A percentile compares a stretch with the other conserved stretches of the same genome.
Conservation (phyloP, 2,329 filamentous ascomycete species). For the Hypomyces perniciosus region DNA sequence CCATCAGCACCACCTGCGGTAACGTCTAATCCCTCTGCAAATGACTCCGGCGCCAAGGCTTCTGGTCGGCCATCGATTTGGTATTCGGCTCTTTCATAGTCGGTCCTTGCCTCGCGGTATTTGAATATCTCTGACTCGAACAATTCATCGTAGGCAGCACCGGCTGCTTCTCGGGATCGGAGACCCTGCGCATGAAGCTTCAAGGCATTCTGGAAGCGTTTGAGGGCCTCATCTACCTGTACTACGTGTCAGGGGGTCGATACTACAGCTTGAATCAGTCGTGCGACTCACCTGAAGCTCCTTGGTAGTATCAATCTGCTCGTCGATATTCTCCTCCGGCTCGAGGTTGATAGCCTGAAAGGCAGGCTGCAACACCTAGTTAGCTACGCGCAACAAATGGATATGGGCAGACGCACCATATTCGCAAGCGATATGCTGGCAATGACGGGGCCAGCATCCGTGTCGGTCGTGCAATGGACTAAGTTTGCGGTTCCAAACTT, state of each 20-base stretch:
- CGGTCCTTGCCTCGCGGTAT: slow-evolving; percentile 79
- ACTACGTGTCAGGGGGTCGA: not conserved
- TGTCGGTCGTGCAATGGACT: not conserved
- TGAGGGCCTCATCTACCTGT: slow-evolving; percentile 88
- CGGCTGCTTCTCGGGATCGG: slow-evolving; percentile 66
- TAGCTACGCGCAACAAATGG: not conserved
- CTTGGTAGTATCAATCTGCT: slow-evolving; percentile 90
- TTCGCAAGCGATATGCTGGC: slow-evolving; percentile 11
- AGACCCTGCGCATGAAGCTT: slow-evolving; percentile 88
- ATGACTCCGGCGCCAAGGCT: slow-evolving; percentile 37
- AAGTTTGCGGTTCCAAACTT: not conserved
- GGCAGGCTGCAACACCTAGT: slow-evolving; percentile 41
- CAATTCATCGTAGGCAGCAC: slow-evolving; percentile 73
- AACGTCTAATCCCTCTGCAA: slow-evolving; percentile 46
- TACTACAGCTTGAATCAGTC: fast-evolving
- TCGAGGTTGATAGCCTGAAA: slow-evolving; percentile 93
- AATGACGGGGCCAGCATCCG: slow-evolving; percentile 9
- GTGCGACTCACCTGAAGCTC: slow-evolving; percentile 64
- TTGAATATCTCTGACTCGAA: slow-evolving; percentile 92
- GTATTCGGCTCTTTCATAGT: slow-evolving; percentile 67
- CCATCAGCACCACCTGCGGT: slow-evolving; percentile 62
- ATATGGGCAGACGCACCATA: slow-evolving; percentile 6
- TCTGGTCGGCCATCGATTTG: slow-evolving; percentile 44
- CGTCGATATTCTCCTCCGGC: slow-evolving; percentile 81
- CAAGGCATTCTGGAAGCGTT: slow-evolving; percentile 85